Evolutionary conservation across 768 basidiomycete genomes (phyloP), one percentile per base, ranked within the genome.

Genomic region (Mycena belliarum): DNA sequence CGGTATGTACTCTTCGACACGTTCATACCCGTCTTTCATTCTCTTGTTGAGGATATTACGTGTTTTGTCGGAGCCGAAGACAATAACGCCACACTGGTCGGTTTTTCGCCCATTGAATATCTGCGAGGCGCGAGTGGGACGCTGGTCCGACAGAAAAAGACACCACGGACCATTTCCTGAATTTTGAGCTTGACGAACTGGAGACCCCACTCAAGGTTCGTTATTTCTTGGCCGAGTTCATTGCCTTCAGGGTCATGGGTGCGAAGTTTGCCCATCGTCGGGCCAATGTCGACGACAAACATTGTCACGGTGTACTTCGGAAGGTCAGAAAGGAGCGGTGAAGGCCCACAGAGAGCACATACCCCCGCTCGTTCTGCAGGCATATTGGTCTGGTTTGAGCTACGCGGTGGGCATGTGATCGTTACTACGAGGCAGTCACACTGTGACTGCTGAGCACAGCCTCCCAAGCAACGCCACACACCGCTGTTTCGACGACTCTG

Each of bases 101-200:
- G 95, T 98, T 76, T 96, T 97, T 40, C 95, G 81, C 15, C 88
- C 91, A 63, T 90, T 85, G 68, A 87, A 94, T 63, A 98, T 94
- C 95, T 98, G 61, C 18, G 25, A 43, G 45, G 40, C 28, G 50
- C 54, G 26, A 37, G 58, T 50, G 43, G 48, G 51, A 18, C 21
- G 37, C 16, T 6, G 42, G 20, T 49, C 23, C 14, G 20, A 16
- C 16, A 55, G 18, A 32, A 32, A 32, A 32, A 12, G 29, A 32
- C 7, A 32, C n/a, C n/a, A n/a, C 6, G 12, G 6, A 91, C 92
- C 88, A 96, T 94, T 59, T 95, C 91, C 68, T 96, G 93, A 32
- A 95, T 82, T 71, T 94, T 94, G 63, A 93, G 81, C 70, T 91
- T 93, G 16, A 92, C 91, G 67, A 88, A 97, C 67, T 93, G 90